A percentile compares a stretch with the other conserved stretches of the same genome.
Conservation (phyloP, 2,329 filamentous ascomycete species). For the Fusarium poae region DNA sequence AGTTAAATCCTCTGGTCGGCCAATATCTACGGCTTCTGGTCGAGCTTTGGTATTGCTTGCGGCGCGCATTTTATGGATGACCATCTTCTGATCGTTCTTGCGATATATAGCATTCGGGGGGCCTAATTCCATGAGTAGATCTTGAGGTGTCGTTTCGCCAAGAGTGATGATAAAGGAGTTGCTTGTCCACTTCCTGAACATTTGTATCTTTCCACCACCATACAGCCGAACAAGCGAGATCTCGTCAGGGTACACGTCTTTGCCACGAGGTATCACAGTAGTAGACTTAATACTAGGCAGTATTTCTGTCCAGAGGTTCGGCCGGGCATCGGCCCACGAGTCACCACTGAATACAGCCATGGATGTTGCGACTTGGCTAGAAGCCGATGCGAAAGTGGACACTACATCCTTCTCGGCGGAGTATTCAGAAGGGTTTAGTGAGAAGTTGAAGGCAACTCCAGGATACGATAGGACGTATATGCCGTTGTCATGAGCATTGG, state of each 20-base stretch:
- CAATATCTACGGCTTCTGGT: conserved; percentile 59
- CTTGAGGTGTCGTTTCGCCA: conserved; percentile 90
- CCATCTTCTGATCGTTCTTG: conserved; percentile 89
- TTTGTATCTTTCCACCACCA: conserved; percentile 82
- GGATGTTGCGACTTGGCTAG: conserved; percentile 80
- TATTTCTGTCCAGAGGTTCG: conserved; percentile 79
- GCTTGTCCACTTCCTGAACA: conserved; percentile 78
- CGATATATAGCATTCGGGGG: conserved; percentile 94
- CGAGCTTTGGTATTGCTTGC: conserved; percentile 65
- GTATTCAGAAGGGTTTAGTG: conserved; percentile 79
- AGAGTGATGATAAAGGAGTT: conserved; percentile 78
- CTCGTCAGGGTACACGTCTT: conserved; percentile 88
- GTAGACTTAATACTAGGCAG: conserved; percentile 81
- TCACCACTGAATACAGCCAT: conserved; percentile 93
- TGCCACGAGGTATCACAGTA: conserved; percentile 75
- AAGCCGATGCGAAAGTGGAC: conserved; percentile 82
- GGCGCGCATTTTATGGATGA: conserved; percentile 79
- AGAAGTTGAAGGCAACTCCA: conserved; percentile 92
- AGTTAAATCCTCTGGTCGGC: conserved; percentile 68
- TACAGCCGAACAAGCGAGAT: conserved; percentile 83
- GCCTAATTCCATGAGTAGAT: conserved; percentile 89
- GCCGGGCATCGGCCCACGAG: conserved; percentile 88
- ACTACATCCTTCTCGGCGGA: conserved; percentile 85
- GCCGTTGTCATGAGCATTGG: conserved; percentile 68
- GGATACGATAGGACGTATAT: conserved; percentile 95